A percentile compares a stretch with the other conserved stretches of the same genome.
Evolutionary conservation across 2,329 filamentous ascomycete species (phyloP).

Genomic region (Aspergillus tubingensis): DNA sequence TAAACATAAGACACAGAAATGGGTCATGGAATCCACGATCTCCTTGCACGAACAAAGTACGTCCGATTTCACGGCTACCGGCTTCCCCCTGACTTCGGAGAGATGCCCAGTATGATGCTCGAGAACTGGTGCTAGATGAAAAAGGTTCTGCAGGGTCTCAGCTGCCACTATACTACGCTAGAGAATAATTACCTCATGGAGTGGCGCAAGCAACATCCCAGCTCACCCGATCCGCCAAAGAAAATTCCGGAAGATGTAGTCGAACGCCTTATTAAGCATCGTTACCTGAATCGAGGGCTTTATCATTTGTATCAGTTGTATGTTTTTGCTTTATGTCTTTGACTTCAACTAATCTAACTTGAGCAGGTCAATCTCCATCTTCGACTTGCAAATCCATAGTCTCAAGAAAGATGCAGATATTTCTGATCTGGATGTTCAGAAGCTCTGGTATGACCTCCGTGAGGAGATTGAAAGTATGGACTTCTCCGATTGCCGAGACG

Average conservation of each 20-base stretch:
- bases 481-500: slow-evolving; percentile 60
- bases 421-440: slow-evolving; percentile 81
- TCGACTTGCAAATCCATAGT: not conserved
- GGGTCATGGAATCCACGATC: not conserved
- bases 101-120: not conserved
- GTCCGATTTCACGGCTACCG: not conserved
- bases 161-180: not conserved
- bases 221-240: not conserved
- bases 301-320: slow-evolving; percentile 4
- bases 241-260: not conserved
- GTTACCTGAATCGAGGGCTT: slow-evolving; percentile 56
- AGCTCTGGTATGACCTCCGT: slow-evolving; percentile 63
- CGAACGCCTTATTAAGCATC: slow-evolving; percentile 63
- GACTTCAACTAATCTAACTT: not conserved
- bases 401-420: slow-evolving; percentile 62
- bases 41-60: not conserved
- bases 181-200: not conserved
- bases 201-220: not conserved
- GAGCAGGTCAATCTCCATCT: not conserved
- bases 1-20: not conserved
- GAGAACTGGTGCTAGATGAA: slow-evolving; percentile 2
- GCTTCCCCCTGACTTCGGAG: not conserved
- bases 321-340: not conserved
- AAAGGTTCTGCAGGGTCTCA: not conserved
- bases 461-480: slow-evolving; percentile 65